Evolutionary conservation across 306 rosid species (phyloP), one percentile per base, ranked within the genome.

Genomic region (Fragaria vesca): DNA sequence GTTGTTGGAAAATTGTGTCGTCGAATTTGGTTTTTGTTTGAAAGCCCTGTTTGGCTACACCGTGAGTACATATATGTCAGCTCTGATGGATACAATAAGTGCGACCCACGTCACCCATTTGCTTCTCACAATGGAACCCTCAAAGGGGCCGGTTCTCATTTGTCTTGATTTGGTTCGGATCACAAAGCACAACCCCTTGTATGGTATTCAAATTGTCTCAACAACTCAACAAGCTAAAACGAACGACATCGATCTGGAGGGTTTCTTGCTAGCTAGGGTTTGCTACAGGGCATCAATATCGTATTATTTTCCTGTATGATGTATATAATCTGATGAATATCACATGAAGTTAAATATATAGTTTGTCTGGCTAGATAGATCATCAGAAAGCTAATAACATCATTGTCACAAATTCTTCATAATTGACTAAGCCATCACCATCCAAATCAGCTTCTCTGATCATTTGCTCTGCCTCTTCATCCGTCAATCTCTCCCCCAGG

Each of bases 351-450:
- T 43, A 63, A 15, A 15, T 32, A 63, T 32, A 16, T 32, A 28
- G 20, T 63, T 30, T 63, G 38, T 5, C 36, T 65, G 11, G 48
- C 12, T 11, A 34, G 8, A 65, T 63, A 40, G 45, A 16, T 34
- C 45, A 40, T 83, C 80, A 89, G 66, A 75, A 75, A 65, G 85
- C 68, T 47, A 90, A 78, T 92, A 92, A 78, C 93, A 92, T 88
- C 89, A 92, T 88, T 48, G 84, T 80, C 13, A 87, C 88, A 45
- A 92, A 92, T 57, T 92, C 96, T 57, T 87, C 82, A 71, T 80
- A 92, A 72, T 87, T 89, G 75, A 90, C 54, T 1, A 87, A 80
- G n/a, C 93, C 96, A 66, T 92, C 96, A 28, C 97, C 93, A 55
- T 90, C 87, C 75, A 87, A 75, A 84, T 91, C 97, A 50, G 97